Conservation (phyloP, 2,329 filamentous ascomycete species). For the Sphaerulina populicola region DNA sequence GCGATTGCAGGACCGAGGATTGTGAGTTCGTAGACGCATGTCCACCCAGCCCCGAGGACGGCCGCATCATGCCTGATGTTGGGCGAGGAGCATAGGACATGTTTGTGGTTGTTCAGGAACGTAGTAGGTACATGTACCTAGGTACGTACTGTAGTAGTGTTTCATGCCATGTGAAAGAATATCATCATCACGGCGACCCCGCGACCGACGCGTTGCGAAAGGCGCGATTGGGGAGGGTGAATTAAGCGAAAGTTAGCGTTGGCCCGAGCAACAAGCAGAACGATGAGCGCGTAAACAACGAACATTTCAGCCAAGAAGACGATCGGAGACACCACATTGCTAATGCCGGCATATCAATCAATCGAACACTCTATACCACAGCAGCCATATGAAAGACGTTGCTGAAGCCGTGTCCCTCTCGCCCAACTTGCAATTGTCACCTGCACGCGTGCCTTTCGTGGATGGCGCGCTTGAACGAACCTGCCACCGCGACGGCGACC, state of each 20-base stretch:
- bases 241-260: conserved; percentile 2
- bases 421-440: background rate
- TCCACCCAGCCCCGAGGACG: conserved; percentile 33
- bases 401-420: background rate
- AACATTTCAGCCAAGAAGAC: background rate
- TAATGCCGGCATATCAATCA: background rate
- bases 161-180: background rate
- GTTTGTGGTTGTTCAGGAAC: background rate
- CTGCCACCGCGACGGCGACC: conserved; percentile 22
- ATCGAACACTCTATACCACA: background rate
- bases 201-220: background rate
- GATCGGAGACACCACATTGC: background rate
- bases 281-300: conserved; percentile 2
- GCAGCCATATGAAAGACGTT: background rate
- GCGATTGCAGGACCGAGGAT: conserved; percentile 61
- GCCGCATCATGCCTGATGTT: conserved; percentile 40
- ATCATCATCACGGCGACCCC: background rate
- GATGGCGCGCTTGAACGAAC: conserved; percentile 78
- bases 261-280: background rate
- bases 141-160: no score
- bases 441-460: conserved; percentile 9
- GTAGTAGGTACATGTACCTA: no score
- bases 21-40: conserved; percentile 35
- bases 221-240: background rate
- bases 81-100: conserved; percentile 38